Conservation (phyloP, 306 rosid species). For the Malus fusca region DNA sequence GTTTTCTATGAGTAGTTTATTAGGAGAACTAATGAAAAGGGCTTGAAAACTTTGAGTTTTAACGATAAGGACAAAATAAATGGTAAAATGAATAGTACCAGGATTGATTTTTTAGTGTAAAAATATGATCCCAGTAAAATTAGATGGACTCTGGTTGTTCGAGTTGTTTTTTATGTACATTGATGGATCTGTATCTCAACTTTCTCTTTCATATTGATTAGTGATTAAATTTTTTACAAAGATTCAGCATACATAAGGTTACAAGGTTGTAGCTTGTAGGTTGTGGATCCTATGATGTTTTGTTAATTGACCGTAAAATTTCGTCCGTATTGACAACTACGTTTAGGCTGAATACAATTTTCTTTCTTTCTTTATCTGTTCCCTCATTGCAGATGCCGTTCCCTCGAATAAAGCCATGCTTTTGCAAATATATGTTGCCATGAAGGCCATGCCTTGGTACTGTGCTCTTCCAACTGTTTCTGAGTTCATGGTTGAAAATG, state of each 20-base stretch:
- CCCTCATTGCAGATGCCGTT: conserved; percentile 60
- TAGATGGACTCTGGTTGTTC: not conserved
- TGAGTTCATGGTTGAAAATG: conserved; percentile 72
- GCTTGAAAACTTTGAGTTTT: no score
- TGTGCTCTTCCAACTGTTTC: conserved; percentile 60
- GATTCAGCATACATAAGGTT: not conserved
- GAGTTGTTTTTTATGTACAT: not conserved
- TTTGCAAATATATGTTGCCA: conserved; percentile 70
- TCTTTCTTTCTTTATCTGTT: not conserved
- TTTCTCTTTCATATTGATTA: not conserved
- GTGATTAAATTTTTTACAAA: not conserved
- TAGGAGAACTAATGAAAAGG: not conserved
- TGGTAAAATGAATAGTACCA: no score
- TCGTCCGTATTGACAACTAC: not conserved
- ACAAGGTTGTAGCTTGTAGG: no score
- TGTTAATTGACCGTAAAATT: not conserved
- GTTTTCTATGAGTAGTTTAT: not conserved
- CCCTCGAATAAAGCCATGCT: conserved; percentile 74
- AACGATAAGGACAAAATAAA: no score
- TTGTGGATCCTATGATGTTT: not conserved
- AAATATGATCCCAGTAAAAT: not conserved
- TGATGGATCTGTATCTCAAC: not conserved
- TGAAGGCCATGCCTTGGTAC: conserved; percentile 94
- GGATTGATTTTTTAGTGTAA: no score
- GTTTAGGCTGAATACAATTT: not conserved